Percentiles rank a stretch among this genome's conserved stretches.
phyloP scores from a whole-genome alignment of 306 rosid species.

The Purshia tridentata region DNA sequence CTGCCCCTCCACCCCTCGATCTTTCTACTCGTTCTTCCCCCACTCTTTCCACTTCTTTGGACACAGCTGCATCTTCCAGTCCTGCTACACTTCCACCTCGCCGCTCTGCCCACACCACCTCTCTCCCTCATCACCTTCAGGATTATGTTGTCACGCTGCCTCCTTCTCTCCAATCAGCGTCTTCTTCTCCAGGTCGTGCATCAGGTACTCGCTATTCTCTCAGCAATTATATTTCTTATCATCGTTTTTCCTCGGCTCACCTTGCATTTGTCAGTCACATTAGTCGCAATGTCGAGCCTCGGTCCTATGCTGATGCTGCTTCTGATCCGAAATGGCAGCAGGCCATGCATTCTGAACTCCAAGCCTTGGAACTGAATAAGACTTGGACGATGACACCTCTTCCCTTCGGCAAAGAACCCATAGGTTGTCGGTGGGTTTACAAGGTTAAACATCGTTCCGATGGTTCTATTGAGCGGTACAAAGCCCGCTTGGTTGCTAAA shows the following conservation, averaged over 20 bases:
- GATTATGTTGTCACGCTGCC: background rate
- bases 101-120: no score
- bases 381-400: conserved; percentile 1
- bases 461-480: background rate
- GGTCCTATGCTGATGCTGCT: background rate
- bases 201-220: background rate
- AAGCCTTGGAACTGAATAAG: background rate
- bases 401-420: background rate
- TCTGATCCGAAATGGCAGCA: background rate
- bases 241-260: background rate
- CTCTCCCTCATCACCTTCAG: no score
- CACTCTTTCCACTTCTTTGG: no score
- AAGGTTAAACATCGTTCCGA: background rate
- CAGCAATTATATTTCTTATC: background rate
- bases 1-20: no score
- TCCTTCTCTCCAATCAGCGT: background rate
- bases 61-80: no score
- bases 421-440: background rate
- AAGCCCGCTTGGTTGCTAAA: background rate
- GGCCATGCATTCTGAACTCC: background rate
- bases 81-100: no score
- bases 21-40: no score
- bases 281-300: background rate
- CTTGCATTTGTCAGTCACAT: background rate
- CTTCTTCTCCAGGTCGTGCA: background rate